These are phyloP conservation scores for Cupressus sempervirens DNA, from an alignment of 75 land plant genomes.

Conservation along the genomic window DNA sequence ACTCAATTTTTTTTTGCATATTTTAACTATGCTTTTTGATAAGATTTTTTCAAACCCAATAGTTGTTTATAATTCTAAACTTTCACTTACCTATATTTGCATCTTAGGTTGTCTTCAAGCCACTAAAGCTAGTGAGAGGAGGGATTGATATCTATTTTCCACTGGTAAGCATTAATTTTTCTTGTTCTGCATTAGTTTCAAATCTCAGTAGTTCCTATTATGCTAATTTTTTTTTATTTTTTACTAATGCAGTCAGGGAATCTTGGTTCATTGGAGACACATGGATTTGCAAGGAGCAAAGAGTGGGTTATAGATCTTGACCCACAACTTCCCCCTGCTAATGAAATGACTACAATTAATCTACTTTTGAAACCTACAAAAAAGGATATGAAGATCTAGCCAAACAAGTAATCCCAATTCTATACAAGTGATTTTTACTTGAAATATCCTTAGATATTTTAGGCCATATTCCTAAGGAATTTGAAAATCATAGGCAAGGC, in stretches of 20 bases:
- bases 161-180: conserved; percentile 12
- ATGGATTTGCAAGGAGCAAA: conserved; percentile 30
- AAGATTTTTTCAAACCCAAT: neutral
- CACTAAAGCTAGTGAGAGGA: conserved; percentile 41
- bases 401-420: conserved; percentile 16
- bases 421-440: neutral
- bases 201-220: neutral
- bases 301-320: conserved; percentile 19
- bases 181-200: neutral
- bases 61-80: neutral
- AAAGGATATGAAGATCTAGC: conserved; percentile 23
- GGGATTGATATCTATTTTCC: conserved; percentile 43
- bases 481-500: neutral
- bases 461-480: neutral
- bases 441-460: conserved; percentile 4
- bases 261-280: conserved; percentile 18
- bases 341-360: conserved; percentile 16
- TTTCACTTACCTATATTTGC: neutral
- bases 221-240: neutral
- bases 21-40: neutral
- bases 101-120: conserved; percentile 34
- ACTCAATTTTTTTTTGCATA: neutral
- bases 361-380: conserved; percentile 17
- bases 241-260: conserved; percentile 21
- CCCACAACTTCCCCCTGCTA: conserved; percentile 12